These are phyloP conservation scores for Fusarium liriodendri DNA, from an alignment of 2,329 filamentous ascomycete species.

Conservation along the genomic window DNA sequence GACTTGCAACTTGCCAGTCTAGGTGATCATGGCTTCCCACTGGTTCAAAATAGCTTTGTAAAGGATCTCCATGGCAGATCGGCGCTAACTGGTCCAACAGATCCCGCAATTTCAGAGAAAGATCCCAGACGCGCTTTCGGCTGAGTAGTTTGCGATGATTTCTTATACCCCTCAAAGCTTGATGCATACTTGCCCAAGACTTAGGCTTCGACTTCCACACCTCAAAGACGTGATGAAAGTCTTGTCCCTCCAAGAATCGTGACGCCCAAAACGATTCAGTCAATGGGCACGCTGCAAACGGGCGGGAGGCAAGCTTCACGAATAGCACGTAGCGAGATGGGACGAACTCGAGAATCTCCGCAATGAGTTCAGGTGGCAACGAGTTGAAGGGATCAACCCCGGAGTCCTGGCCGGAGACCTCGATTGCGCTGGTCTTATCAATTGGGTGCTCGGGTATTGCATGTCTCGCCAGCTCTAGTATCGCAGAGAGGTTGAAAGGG, in stretches of 20 bases:
- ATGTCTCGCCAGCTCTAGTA: background rate
- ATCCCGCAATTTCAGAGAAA: conserved; percentile 3
- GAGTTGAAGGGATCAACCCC: conserved; percentile 4
- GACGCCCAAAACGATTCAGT: conserved; percentile 27
- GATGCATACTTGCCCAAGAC: conserved; percentile 8
- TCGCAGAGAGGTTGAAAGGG: background rate
- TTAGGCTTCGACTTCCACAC: background rate
- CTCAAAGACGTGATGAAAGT: conserved; percentile 13
- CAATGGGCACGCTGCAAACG: conserved; percentile 1
- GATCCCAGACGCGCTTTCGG: conserved; percentile 17
- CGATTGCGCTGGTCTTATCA: background rate
- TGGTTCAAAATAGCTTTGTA: conserved; percentile 10
- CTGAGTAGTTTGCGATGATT: background rate
- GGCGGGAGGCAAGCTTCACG: conserved; percentile 4
- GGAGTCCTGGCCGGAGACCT: background rate
- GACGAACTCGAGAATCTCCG: background rate
- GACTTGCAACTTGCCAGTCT: conserved; percentile 10
- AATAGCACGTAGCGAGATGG: conserved; percentile 5
- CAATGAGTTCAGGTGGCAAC: conserved; percentile 12
- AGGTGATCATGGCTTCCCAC: background rate
- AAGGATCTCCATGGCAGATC: background rate
- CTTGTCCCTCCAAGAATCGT: background rate
- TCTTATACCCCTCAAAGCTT: background rate
- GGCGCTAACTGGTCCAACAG: background rate
- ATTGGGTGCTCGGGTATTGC: background rate